phyloP scores from a whole-genome alignment of 1,139 yeast species.

The Hyphopichia fennica region DNA sequence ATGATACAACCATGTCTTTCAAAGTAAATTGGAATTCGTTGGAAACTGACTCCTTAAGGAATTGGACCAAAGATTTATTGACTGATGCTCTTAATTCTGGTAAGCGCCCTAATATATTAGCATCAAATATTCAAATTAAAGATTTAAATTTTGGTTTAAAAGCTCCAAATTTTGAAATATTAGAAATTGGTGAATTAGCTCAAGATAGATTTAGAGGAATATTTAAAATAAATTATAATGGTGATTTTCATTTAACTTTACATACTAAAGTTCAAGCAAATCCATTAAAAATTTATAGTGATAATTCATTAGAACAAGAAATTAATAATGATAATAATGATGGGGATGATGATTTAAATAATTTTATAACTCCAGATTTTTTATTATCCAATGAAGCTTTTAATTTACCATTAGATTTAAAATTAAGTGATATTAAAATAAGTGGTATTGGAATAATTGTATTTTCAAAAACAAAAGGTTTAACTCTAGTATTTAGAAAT shows the following conservation, averaged over 20 bases:
- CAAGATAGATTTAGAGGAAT: constrained; percentile 81
- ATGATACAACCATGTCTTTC: constrained; percentile 58
- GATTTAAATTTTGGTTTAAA: constrained; percentile 76
- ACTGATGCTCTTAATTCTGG: constrained; percentile 80
- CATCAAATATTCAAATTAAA: constrained; percentile 69
- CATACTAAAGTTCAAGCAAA: constrained; percentile 86
- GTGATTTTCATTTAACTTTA: constrained; percentile 77
- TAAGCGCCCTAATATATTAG: constrained; percentile 71
- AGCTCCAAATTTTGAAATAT: constrained; percentile 77
- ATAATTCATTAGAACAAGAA: constrained; percentile 45
- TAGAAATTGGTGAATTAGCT: constrained; percentile 85
- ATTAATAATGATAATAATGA: constrained; percentile 17
- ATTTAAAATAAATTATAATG: constrained; percentile 75
- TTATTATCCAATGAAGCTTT: constrained; percentile 67
- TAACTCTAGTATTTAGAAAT: constrained; percentile 82
- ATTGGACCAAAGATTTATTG: constrained; percentile 67
- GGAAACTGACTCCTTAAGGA: constrained; percentile 64
- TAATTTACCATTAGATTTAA: constrained; percentile 76
- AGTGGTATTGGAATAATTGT: constrained; percentile 85
- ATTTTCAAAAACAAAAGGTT: constrained; percentile 76
- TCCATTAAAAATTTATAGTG: constrained; percentile 68
- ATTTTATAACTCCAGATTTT: constrained; percentile 66
- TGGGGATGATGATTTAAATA: too few relatives aligned
- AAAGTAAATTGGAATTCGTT: constrained; percentile 79
- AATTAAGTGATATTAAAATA: constrained; percentile 68